phyloP scores from a whole-genome alignment of 768 basidiomycete genomes.

The Hemileccinum rubropunctum region DNA sequence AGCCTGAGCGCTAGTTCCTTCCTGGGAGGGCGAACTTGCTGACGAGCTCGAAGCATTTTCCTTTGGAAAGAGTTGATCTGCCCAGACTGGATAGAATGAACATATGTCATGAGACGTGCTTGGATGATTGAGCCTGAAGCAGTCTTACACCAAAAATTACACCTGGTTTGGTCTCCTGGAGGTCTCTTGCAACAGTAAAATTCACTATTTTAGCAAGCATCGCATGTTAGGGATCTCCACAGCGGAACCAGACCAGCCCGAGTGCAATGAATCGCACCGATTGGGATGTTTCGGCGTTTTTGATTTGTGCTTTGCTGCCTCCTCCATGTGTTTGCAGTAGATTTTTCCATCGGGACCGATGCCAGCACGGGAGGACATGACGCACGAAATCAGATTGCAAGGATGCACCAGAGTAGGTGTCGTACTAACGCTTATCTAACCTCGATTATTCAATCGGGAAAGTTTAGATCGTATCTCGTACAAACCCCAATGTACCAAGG shows the following conservation, averaged over 20 bases:
- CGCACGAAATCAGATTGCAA: background rate
- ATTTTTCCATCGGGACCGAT: conserved; percentile 31
- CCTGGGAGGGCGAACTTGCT: background rate
- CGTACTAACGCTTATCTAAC: conserved; percentile 18
- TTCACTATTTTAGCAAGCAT: conserved; percentile 19
- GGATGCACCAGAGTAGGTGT: no score
- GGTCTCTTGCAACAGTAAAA: conserved; percentile 41
- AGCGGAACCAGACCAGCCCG: background rate
- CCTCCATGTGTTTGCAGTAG: conserved; percentile 38
- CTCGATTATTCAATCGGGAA: background rate
- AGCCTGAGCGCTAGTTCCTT: background rate
- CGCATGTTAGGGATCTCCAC: conserved; percentile 5
- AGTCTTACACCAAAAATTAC: conserved; percentile 40
- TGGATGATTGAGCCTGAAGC: background rate
- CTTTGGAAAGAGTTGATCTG: conserved; percentile 22
- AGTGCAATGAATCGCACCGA: conserved; percentile 33
- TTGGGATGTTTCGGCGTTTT: conserved; percentile 32
- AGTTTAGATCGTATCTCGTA: conserved; percentile 58
- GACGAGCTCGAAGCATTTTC: background rate
- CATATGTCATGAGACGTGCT: background rate
- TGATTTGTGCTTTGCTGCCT: conserved; percentile 33
- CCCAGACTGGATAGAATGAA: conserved; percentile 30
- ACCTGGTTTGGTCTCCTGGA: conserved; percentile 9
- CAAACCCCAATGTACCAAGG: conserved; percentile 72
- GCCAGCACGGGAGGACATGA: conserved; percentile 18